phyloP scores from a whole-genome alignment of 1,139 yeast species.

The Scheffersomyces lignicola region DNA sequence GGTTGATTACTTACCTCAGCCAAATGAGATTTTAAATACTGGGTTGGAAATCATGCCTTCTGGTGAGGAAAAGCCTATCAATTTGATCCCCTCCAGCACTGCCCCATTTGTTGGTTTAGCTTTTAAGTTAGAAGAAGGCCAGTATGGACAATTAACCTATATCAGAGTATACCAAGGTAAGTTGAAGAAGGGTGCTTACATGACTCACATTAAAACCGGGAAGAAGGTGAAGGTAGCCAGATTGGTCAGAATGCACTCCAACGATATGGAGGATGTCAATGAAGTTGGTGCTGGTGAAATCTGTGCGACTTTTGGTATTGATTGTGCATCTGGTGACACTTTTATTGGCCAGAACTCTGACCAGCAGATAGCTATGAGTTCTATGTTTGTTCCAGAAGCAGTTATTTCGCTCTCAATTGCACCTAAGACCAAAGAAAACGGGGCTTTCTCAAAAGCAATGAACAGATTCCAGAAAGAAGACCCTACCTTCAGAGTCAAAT shows the following conservation, averaged over 20 bases:
- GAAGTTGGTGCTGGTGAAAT: constrained; percentile 98
- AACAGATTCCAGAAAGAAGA: constrained; percentile 98
- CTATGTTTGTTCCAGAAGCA: constrained; percentile 98
- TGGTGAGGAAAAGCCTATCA: constrained; percentile 59
- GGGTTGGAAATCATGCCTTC: constrained; percentile 69
- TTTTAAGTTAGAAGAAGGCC: constrained; percentile 96
- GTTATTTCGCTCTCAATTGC: constrained; percentile 89
- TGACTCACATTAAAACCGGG: constrained; percentile 88
- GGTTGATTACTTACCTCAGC: constrained; percentile 93
- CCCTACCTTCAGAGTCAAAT: constrained; percentile 94
- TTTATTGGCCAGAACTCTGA: constrained; percentile 76
- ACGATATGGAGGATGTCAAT: constrained; percentile 96
- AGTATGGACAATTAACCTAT: constrained; percentile 95
- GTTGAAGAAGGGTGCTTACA: constrained; percentile 84
- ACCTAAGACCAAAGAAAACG: constrained; percentile 86
- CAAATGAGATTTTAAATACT: constrained; percentile 86
- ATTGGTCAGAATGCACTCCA: constrained; percentile 97
- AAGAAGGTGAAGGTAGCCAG: constrained; percentile 94
- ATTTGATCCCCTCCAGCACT: constrained; percentile 68
- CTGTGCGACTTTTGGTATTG: constrained; percentile 98
- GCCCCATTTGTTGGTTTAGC: constrained; percentile 95
- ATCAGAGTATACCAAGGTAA: constrained; percentile 96
- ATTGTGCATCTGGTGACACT: constrained; percentile 99
- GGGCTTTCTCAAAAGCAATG: constrained; percentile 89
- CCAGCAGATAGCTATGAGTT: constrained; percentile 82